These are phyloP conservation scores for Hyphopichia homilentoma DNA, from an alignment of 805 yeast species.

Conservation along the genomic window DNA sequence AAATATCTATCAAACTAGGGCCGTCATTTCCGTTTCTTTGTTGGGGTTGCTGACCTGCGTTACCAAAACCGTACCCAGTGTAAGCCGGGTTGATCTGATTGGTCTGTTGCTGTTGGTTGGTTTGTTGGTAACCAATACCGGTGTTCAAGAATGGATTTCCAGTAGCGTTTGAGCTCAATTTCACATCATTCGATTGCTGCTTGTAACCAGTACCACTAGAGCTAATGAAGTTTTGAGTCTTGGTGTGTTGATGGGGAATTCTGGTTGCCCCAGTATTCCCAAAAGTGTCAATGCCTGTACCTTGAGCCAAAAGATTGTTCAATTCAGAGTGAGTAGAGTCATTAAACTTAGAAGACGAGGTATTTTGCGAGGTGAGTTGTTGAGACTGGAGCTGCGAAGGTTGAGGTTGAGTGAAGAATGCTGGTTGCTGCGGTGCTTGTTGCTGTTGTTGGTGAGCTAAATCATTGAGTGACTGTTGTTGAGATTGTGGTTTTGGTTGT, in stretches of 20 bases:
- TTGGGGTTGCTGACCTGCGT: slow-evolving; percentile 45
- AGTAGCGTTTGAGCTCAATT: slow-evolving; percentile 35
- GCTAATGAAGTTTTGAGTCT: slow-evolving; percentile 74
- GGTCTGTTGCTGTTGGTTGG: slow-evolving; percentile 26
- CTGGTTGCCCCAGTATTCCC: slow-evolving; percentile 83
- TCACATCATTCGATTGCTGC: slow-evolving; percentile 36
- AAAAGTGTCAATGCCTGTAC: slow-evolving; percentile 91
- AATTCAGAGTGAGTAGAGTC: slow-evolving; percentile 57
- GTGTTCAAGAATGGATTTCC: slow-evolving; percentile 61
- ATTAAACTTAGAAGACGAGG: slow-evolving; percentile 33
- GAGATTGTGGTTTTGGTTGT: slow-evolving; percentile 13
- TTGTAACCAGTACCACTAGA: slow-evolving; percentile 83
- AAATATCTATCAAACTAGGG: slow-evolving; percentile 47
- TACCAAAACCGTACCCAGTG: slow-evolving; percentile 95
- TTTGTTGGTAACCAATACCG: slow-evolving; percentile 46
- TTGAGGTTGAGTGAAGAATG: slow-evolving; percentile 23
- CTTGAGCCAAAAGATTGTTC: slow-evolving; percentile 74
- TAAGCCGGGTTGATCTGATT: slow-evolving; percentile 67
- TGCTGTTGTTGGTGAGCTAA: slow-evolving; percentile 21
- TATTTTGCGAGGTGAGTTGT: slow-evolving; percentile 28
- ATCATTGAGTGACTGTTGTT: slow-evolving; percentile 24
- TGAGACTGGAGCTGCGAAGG: slow-evolving; percentile 14
- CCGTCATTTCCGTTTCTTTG: slow-evolving; percentile 30
- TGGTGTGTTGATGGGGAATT: slow-evolving; percentile 90
- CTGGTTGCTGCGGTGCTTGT: slow-evolving; percentile 30